Conservation (phyloP, 257 asterid species). For the Primulina eburnea region DNA sequence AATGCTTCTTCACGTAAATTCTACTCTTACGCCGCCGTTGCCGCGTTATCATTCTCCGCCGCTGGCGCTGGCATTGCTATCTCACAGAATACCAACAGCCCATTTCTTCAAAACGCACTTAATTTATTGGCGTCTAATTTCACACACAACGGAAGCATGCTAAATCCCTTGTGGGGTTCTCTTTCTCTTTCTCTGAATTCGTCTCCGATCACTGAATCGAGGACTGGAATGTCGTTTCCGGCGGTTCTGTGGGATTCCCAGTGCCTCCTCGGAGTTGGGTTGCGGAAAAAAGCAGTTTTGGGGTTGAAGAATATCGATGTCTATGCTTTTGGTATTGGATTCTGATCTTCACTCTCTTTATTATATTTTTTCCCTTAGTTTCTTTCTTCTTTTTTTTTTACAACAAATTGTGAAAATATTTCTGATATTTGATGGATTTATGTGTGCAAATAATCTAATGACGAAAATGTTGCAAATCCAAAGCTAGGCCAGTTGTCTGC, state of each 20-base stretch:
- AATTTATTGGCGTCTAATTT: conserved; percentile 41
- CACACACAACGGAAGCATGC: conserved; percentile 22
- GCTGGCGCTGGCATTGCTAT: conserved; percentile 56
- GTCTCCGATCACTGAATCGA: conserved; percentile 56
- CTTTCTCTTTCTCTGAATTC: conserved; percentile 51
- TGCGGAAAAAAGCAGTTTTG: conserved; percentile 61
- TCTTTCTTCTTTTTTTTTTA: neutral
- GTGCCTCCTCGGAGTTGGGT: conserved; percentile 81
- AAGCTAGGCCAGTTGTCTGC: neutral
- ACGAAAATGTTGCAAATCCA: neutral
- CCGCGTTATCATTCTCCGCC: conserved; percentile 42
- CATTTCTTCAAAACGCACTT: conserved; percentile 42
- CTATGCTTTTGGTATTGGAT: conserved; percentile 77
- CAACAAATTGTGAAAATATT: neutral
- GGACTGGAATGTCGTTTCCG: conserved; percentile 79
- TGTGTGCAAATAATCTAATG: neutral
- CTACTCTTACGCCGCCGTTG: conserved; percentile 28
- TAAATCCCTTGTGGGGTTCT: conserved; percentile 61
- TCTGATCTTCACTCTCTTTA: conserved; percentile 5
- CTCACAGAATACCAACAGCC: conserved; percentile 36
- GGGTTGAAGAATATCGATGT: conserved; percentile 90
- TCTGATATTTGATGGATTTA: neutral
- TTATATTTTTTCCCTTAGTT: neutral
- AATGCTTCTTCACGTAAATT: conserved; percentile 32
- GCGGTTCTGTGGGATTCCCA: conserved; percentile 63